Conservation (phyloP, 495 filamentous ascomycete species). For the Rhizodiscina lignyota region DNA sequence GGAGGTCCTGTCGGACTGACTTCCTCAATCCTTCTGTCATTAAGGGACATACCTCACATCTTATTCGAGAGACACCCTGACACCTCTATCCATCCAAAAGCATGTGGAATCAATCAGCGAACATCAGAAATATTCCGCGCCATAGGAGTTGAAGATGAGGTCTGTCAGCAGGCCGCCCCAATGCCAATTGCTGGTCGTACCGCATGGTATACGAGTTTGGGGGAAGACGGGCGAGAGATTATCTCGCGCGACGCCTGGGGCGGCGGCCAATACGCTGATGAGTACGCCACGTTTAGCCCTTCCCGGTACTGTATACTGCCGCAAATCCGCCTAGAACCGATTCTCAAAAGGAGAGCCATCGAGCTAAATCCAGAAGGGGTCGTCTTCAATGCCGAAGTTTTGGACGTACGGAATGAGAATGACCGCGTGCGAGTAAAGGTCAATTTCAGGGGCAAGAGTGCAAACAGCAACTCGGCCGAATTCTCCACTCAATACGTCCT, state of each 20-base stretch:
- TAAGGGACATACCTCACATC: neutral
- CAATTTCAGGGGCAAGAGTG: neutral
- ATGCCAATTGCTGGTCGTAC: neutral
- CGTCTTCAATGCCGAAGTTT: neutral
- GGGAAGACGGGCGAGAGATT: neutral
- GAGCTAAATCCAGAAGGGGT: neutral
- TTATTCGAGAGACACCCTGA: neutral
- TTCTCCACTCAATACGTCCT: neutral
- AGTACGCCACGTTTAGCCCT: neutral
- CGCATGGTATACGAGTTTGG: neutral
- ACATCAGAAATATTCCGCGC: neutral
- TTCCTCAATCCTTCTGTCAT: neutral
- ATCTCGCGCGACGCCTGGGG: neutral
- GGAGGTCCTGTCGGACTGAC: neutral
- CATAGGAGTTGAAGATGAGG: neutral
- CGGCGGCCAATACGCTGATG: neutral
- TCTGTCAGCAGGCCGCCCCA: neutral
- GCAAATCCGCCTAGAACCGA: neutral
- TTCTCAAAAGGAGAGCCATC: neutral
- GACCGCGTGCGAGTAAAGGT: neutral
- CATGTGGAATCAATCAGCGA: neutral
- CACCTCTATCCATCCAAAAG: neutral
- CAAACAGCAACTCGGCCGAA: neutral
- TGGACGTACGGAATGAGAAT: neutral
- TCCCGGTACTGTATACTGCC: neutral